A percentile compares a stretch with the other conserved stretches of the same genome.
These are phyloP conservation scores for Trichoderma gamsii DNA, from an alignment of 495 filamentous ascomycete species.

Conservation along the genomic window DNA sequence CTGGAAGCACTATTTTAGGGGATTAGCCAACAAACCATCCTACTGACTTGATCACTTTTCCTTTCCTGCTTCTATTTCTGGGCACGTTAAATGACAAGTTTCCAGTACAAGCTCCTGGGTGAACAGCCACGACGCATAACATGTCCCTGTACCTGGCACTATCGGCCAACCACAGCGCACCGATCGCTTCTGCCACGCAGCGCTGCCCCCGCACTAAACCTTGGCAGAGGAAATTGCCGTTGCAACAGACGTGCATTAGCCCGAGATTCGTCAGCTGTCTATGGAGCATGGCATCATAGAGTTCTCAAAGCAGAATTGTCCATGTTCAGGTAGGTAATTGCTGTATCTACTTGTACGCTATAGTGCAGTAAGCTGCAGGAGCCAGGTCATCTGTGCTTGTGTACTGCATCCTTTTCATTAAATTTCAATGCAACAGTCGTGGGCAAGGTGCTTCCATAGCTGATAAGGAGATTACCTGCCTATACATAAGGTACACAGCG, in stretches of 20 bases:
- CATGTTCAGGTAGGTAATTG: too few relatives aligned
- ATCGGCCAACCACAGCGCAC: neutral
- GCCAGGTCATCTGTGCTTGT: neutral
- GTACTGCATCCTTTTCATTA: neutral
- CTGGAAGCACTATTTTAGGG: too few relatives aligned
- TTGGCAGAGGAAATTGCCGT: slow-evolving; percentile 1
- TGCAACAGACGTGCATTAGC: slow-evolving; percentile 4
- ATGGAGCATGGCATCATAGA: neutral
- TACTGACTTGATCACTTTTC: too few relatives aligned
- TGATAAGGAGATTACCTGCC: neutral
- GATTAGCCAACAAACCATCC: too few relatives aligned
- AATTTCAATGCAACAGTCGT: neutral
- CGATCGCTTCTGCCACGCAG: neutral
- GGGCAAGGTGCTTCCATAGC: neutral
- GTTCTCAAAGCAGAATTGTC: neutral
- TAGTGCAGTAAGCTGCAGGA: neutral
- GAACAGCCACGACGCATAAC: neutral
- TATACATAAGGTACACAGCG: neutral
- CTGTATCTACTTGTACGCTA: too few relatives aligned
- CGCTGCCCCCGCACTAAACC: neutral
- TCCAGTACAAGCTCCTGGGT: neutral
- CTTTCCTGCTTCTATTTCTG: too few relatives aligned
- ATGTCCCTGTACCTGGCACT: neutral
- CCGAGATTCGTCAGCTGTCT: neutral
- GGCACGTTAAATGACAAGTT: too few relatives aligned